A percentile compares a stretch with the other conserved stretches of the same genome.
phyloP scores from a whole-genome alignment of 2,329 filamentous ascomycete genomes.

The Phyllosticta ampelicida region DNA sequence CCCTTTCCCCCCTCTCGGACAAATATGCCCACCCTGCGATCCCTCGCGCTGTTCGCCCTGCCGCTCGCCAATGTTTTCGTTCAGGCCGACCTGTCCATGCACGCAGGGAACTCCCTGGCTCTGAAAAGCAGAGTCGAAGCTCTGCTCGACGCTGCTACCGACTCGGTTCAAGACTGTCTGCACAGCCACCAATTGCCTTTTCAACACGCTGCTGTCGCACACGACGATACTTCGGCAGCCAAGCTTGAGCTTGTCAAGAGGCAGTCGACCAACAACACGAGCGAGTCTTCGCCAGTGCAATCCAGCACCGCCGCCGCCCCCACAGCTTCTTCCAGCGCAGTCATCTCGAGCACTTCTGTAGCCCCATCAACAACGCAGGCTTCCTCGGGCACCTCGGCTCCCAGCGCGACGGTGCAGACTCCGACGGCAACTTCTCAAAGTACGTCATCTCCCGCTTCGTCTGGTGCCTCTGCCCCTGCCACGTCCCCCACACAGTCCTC shows the following conservation, averaged over 20 bases:
- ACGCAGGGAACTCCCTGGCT: conserved; percentile 19
- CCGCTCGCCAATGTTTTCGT: conserved; percentile 20
- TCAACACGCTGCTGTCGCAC: conserved; percentile 52
- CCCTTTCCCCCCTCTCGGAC: background rate
- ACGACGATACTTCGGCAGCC: conserved; percentile 50
- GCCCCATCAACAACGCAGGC: background rate
- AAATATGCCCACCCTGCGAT: conserved; percentile 16
- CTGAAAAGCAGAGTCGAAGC: conserved; percentile 35
- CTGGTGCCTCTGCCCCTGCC: conserved; percentile 6
- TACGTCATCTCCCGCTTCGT: conserved; percentile 8
- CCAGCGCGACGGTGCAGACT: conserved; percentile 4
- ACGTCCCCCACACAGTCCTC: conserved; percentile 2
- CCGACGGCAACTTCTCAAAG: conserved; percentile 6
- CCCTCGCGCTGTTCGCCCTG: conserved; percentile 21
- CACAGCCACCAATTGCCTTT: conserved; percentile 38
- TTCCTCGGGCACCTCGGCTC: background rate
- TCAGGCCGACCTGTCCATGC: conserved; percentile 15
- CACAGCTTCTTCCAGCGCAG: conserved; percentile 1
- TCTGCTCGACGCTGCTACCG: conserved; percentile 44
- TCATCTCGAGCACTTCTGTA: conserved; percentile 7
- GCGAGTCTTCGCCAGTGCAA: conserved; percentile 11
- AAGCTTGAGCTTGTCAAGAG: conserved; percentile 38
- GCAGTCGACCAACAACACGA: conserved; percentile 22
- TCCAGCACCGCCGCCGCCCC: conserved; percentile 10
- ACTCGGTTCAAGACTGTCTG: conserved; percentile 55